These are phyloP conservation scores for Orbilia blumenaviensis DNA, from an alignment of 2,329 filamentous ascomycete species.

Conservation along the genomic window DNA sequence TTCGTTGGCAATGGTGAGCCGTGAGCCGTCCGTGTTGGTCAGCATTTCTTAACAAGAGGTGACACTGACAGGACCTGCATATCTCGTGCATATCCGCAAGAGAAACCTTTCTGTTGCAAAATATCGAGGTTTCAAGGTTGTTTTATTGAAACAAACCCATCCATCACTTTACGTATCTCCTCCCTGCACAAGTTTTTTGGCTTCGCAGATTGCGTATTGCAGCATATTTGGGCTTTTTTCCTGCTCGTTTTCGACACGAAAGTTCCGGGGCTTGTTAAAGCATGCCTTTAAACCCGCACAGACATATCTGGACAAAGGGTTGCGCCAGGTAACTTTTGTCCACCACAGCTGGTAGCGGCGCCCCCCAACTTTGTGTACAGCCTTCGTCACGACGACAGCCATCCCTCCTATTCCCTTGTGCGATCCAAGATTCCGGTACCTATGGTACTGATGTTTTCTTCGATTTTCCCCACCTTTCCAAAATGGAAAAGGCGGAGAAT, in stretches of 20 bases:
- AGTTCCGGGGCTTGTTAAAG: neutral
- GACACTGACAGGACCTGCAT: conserved; percentile 44
- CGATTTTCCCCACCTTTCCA: conserved; percentile 45
- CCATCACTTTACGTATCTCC: neutral
- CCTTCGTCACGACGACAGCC: conserved; percentile 26
- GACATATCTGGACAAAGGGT: neutral
- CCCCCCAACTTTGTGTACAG: conserved; percentile 26
- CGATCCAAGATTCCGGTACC: conserved; percentile 34
- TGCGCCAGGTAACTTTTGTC: conserved; percentile 8
- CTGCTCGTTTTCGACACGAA: neutral
- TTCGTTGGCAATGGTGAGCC: conserved; percentile 5
- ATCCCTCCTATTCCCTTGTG: conserved; percentile 1
- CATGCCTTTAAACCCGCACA: conserved; percentile 9
- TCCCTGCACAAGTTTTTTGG: neutral
- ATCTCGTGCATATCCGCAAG: conserved; percentile 35
- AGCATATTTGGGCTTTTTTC: neutral
- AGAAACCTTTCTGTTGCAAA: conserved; percentile 21
- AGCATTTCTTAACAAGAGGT: neutral
- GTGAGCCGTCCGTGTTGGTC: conserved; percentile 16
- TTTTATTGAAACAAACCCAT: neutral
- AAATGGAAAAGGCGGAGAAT: conserved; percentile 43
- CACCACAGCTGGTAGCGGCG: neutral
- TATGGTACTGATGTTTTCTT: neutral
- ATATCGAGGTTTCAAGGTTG: conserved; percentile 2
- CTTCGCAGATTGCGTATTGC: neutral